phyloP scores from a whole-genome alignment of 768 basidiomycete species.

The Xerocomellus dryophilus region DNA sequence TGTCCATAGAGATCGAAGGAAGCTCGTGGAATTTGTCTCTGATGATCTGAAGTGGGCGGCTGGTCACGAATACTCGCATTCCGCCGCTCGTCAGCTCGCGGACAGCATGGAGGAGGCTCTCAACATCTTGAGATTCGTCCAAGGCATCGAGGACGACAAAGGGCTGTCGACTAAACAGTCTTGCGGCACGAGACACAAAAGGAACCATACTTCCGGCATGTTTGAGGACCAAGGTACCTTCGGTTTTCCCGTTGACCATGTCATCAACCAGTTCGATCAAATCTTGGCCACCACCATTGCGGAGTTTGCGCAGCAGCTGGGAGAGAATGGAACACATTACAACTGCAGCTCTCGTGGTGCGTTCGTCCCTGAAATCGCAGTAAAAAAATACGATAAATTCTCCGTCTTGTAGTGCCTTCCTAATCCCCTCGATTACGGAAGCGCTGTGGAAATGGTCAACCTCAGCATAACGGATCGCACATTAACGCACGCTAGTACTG shows the following conservation, averaged over 20 bases:
- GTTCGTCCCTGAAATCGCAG: conserved; percentile 14
- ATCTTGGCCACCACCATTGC: background rate
- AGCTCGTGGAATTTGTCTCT: background rate
- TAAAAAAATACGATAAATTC: conserved; percentile 15
- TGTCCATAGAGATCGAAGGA: conserved; percentile 9
- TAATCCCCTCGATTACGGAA: background rate
- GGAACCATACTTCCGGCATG: background rate
- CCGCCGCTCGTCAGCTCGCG: background rate
- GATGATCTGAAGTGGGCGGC: conserved; percentile 11
- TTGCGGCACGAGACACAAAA: background rate
- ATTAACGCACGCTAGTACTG: conserved; percentile 10
- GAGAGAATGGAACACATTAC: conserved; percentile 15
- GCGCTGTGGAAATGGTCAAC: background rate
- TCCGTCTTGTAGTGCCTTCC: background rate
- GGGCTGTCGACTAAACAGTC: background rate
- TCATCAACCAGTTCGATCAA: background rate
- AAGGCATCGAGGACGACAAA: conserved; percentile 17
- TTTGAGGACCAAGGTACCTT: background rate
- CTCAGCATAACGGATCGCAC: background rate
- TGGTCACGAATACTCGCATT: conserved; percentile 12
- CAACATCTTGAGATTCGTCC: conserved; percentile 12
- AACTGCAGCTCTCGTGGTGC: background rate
- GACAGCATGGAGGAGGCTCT: conserved; percentile 1
- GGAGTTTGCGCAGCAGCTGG: conserved; percentile 9
- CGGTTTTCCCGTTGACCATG: background rate